phyloP scores from a whole-genome alignment of 2,329 filamentous ascomycete genomes.

The Chaetomium olivaceum region DNA sequence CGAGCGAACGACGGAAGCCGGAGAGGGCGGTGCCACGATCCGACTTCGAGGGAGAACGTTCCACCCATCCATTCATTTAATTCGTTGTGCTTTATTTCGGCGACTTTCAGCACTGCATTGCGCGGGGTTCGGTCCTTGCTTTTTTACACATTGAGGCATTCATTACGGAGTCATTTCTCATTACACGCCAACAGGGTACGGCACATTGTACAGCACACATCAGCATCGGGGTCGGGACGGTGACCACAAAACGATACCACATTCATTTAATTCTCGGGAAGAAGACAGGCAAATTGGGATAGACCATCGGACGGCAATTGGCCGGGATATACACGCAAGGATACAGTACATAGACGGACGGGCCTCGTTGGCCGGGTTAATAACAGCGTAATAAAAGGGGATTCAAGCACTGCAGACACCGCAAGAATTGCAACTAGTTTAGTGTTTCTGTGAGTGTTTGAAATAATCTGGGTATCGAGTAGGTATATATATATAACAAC shows the following conservation, averaged over 20 bases:
- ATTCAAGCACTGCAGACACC: background rate
- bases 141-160: conserved; percentile 6
- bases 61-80: conserved; percentile 2
- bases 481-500: background rate
- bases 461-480: conserved; percentile 4
- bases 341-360: conserved; percentile 13
- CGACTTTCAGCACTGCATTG: conserved; percentile 15
- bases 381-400: conserved; percentile 1
- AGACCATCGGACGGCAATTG: conserved; percentile 9
- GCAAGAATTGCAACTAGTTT: background rate
- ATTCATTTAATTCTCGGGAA: conserved; percentile 11
- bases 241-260: conserved; percentile 13
- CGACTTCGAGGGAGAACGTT: background rate
- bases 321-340: conserved; percentile 2
- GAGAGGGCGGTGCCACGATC: background rate
- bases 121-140: conserved; percentile 11
- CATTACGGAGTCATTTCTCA: conserved; percentile 7
- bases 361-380: background rate
- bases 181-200: conserved; percentile 3
- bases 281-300: conserved; percentile 2
- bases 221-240: conserved; percentile 6
- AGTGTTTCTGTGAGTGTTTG: background rate
- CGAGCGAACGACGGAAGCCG: background rate
- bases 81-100: conserved; percentile 3
- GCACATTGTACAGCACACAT: conserved; percentile 13